These are phyloP conservation scores for Lophium mytilinum DNA, from an alignment of 495 filamentous ascomycete species.

Conservation along the genomic window DNA sequence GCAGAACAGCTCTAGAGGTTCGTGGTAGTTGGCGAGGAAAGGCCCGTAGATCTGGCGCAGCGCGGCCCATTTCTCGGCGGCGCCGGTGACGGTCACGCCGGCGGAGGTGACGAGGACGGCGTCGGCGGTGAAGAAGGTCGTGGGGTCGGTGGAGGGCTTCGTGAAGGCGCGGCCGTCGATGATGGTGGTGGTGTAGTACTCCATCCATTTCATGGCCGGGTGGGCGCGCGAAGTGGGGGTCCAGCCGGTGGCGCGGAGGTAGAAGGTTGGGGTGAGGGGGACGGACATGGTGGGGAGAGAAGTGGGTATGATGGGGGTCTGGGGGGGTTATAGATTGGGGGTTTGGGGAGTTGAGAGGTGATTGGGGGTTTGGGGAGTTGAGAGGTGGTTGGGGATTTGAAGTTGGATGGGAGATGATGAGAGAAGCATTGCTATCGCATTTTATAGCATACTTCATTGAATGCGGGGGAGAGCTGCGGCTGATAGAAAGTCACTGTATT, in stretches of 20 bases:
- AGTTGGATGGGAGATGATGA: too few species aligned
- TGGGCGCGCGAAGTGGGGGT: not conserved
- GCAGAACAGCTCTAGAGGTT: not conserved
- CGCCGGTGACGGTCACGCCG: constrained; percentile 5
- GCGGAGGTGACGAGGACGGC: constrained; percentile 2
- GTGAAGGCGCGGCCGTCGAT: not conserved
- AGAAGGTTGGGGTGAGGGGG: not conserved
- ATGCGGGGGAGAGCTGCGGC: too few species aligned
- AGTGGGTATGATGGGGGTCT: not conserved
- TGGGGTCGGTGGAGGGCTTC: not conserved
- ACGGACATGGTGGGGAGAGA: not conserved
- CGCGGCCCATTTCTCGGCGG: constrained; percentile 1
- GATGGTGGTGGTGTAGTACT: constrained; percentile 2
- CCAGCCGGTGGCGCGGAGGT: not conserved
- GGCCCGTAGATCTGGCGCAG: constrained; percentile 4
- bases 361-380: too few species aligned
- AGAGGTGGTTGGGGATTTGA: too few species aligned
- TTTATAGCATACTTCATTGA: too few species aligned
- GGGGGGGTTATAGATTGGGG: too few species aligned
- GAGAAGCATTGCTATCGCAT: too few species aligned
- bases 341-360: too few species aligned
- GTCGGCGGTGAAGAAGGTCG: not conserved
- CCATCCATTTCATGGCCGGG: constrained; percentile 6
- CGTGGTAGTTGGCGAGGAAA: constrained; percentile 3
- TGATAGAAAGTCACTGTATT: too few species aligned